Conservation (phyloP, 441 rosid species). For the Eutrema salsugineum region DNA sequence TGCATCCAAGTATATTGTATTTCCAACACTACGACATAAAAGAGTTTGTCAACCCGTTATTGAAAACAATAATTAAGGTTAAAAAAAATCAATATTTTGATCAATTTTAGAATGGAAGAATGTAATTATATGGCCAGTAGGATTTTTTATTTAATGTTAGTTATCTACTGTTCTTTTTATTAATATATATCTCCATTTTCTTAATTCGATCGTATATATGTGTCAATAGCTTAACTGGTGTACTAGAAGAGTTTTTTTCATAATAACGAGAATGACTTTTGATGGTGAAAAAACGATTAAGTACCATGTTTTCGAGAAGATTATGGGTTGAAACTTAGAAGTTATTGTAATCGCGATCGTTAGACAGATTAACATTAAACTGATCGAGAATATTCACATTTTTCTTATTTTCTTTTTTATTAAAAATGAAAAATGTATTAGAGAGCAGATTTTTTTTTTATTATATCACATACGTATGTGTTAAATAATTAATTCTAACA, state of each 20-base stretch:
- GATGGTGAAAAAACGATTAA: not conserved
- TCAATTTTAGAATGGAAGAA: not conserved
- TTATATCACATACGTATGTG: not conserved
- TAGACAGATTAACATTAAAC: not conserved
- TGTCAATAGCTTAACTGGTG: not conserved
- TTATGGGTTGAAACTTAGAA: too few relatives aligned
- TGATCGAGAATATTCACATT: not conserved
- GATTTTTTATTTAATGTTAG: not conserved
- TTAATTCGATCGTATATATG: too few relatives aligned
- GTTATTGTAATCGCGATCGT: too few relatives aligned
- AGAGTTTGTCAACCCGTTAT: not conserved
- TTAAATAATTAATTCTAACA: not conserved
- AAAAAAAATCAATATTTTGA: too few relatives aligned
- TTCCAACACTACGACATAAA: not conserved
- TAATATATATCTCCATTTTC: too few relatives aligned
- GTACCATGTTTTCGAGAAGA: too few relatives aligned
- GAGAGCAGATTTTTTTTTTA: too few relatives aligned
- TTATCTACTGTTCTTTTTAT: not conserved
- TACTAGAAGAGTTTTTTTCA: not conserved
- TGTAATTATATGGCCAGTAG: not conserved
- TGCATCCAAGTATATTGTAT: not conserved
- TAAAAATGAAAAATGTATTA: too few relatives aligned
- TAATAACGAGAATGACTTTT: not conserved
- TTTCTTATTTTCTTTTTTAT: not conserved
- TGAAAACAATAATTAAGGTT: not conserved